A percentile compares a stretch with the other conserved stretches of the same genome.
Evolutionary conservation across 176 grass and related monocot genomes (phyloP).

Genomic region (Leersia perrieri): DNA sequence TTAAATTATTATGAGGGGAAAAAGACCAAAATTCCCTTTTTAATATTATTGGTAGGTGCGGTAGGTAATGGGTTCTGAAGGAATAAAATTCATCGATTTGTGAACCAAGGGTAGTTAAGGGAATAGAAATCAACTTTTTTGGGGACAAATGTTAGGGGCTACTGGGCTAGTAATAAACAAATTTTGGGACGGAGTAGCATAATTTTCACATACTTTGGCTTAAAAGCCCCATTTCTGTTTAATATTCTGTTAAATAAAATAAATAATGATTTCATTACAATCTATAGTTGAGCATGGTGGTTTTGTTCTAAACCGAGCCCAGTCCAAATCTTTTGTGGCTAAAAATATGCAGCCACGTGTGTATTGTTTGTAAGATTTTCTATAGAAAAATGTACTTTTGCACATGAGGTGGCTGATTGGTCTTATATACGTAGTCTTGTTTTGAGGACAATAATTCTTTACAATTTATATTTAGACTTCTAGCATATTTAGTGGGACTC

Average conservation of each 20-base stretch:
- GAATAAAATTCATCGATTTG: too few species aligned
- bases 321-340: background rate
- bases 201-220: background rate
- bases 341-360: background rate
- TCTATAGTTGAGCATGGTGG: background rate
- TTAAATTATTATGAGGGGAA: too few species aligned
- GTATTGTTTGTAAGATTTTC: background rate
- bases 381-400: background rate
- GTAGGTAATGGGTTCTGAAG: too few species aligned
- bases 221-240: constrained; percentile 8
- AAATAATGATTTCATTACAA: too few species aligned
- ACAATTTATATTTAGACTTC: background rate
- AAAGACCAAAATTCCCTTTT: too few species aligned
- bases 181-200: too few species aligned
- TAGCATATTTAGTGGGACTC: background rate
- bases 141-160: background rate
- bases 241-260: constrained; percentile 8
- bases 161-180: too few species aligned
- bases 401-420: background rate
- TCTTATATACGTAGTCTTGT: background rate
- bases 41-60: too few species aligned
- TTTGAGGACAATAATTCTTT: background rate
- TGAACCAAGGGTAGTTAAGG: too few species aligned
- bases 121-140: too few species aligned
- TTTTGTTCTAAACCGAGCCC: background rate